Conservation (phyloP, 2,329 filamentous ascomycete genomes). For the Thelonectria olida region DNA sequence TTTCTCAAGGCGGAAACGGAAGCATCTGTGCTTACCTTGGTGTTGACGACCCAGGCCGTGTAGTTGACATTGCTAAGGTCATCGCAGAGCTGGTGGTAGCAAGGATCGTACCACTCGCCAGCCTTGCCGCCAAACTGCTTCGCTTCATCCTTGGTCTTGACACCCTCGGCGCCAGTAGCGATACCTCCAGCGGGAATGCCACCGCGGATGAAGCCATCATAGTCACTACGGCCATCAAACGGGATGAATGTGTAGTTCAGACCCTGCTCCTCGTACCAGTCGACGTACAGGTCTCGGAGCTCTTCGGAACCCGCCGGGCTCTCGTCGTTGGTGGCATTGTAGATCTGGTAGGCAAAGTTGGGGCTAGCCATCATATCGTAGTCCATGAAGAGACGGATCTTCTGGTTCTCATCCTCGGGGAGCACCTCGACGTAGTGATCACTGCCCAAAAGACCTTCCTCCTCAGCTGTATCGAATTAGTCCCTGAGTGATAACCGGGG, state of each 20-base stretch:
- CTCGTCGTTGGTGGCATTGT: conserved; percentile 74
- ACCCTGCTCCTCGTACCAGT: conserved; percentile 70
- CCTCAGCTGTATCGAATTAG: conserved; percentile 56
- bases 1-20: neutral
- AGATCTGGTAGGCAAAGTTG: conserved; percentile 75
- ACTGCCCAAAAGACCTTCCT: conserved; percentile 72
- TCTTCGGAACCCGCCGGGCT: conserved; percentile 78
- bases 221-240: conserved; percentile 84
- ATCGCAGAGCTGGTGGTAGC: conserved; percentile 72
- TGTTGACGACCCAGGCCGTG: conserved; percentile 69
- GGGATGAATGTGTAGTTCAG: conserved; percentile 75
- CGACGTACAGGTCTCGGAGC: conserved; percentile 72
- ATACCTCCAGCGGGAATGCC: conserved; percentile 80
- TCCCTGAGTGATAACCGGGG: neutral
- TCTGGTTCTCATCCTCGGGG: conserved; percentile 64
- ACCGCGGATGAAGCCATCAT: conserved; percentile 77
- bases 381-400: conserved; percentile 74
- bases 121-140: conserved; percentile 76
- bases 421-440: conserved; percentile 68
- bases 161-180: conserved; percentile 79
- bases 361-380: conserved; percentile 76
- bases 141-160: conserved; percentile 76
- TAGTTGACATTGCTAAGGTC: conserved; percentile 65
- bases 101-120: conserved; percentile 66
- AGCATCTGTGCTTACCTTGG: conserved; percentile 55